Evolutionary conservation across 441 rosid species (phyloP).

Genomic region (Jatropha multifida): DNA sequence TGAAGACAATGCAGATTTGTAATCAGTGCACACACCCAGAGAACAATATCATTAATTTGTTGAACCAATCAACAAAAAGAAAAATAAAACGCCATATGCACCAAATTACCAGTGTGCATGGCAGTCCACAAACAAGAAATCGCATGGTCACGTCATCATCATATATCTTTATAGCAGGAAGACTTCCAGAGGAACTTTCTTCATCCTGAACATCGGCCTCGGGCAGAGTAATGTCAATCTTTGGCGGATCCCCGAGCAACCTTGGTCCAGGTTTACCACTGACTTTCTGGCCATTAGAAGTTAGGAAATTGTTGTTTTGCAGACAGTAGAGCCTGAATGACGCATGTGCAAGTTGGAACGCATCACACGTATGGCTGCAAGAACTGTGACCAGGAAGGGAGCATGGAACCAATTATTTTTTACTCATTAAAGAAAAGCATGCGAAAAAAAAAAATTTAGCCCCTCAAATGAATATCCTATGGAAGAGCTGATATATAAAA

Average conservation of each 20-base stretch:
- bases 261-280: constrained; percentile 55
- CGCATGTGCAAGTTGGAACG: constrained; percentile 85
- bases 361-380: constrained; percentile 87
- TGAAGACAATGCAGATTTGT: constrained; percentile 35
- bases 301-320: constrained; percentile 31
- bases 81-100: constrained; percentile 12
- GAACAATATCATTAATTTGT: constrained; percentile 1
- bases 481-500: constrained; percentile 14
- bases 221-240: constrained; percentile 62
- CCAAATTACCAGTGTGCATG: constrained; percentile 54
- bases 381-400: constrained; percentile 60
- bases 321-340: constrained; percentile 79
- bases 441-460: background rate
- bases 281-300: constrained; percentile 47
- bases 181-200: constrained; percentile 65
- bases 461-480: background rate
- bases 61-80: constrained; percentile 20
- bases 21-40: constrained; percentile 20
- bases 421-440: background rate
- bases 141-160: constrained; percentile 85
- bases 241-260: constrained; percentile 86
- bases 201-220: constrained; percentile 73
- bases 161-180: constrained; percentile 86
- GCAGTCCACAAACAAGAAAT: constrained; percentile 88
- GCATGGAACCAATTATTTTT: background rate